Base-by-base conservation (phyloP, 2,329 filamentous ascomycete species). In the Cladorrhinum sp. region DNA sequence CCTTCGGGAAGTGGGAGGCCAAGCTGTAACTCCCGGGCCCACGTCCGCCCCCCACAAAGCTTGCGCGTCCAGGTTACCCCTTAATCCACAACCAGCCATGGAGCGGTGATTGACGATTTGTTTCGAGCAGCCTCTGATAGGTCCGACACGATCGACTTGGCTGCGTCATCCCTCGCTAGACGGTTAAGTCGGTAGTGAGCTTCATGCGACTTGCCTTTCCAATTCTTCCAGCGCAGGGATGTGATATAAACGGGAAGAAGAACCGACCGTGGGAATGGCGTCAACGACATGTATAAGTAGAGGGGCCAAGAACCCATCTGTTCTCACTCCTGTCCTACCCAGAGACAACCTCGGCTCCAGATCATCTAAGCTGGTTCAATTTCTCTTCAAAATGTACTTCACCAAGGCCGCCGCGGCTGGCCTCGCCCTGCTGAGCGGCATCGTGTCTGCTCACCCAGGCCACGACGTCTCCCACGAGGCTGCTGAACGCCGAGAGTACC, bases 381-480 rank as follows among this genome's bases (percentile, higher is more conserved):
- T 10, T 57, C 16, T 30, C 39, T 36, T 46, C 23, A 64, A 36
- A 48, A 72, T 72, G 70, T 67, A 66, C 46, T 63, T 72, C 61
- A 64, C 64, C 33, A 62, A 66, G 33, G 33, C 71, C 48, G 26
- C 69, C 46, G 55, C 66, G 57, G 58, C 61, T 49, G 64, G 67
- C 48, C 57, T 70, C 55, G 64, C 68, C 49, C 14, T 58, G 5
- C 60, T 65, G 14, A 64, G 64, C 39, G 48, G 59, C 30, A 16
- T 69, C 42, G 68, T 61, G 18, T 36, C 64, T 9, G 75, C 75
- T 24, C 75, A 80, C 50, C 77, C 77, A 0, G 77, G 77, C 50
- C 77, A 80, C 62, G 69, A 78, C 58, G 66, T 75, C 57, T 66
- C 66, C 52, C 71, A 75, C 12, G 78, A 80, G 67, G 72, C 73